Conservation (phyloP, 176 grass and related monocot species). For the maize (Zea mays) region DNA sequence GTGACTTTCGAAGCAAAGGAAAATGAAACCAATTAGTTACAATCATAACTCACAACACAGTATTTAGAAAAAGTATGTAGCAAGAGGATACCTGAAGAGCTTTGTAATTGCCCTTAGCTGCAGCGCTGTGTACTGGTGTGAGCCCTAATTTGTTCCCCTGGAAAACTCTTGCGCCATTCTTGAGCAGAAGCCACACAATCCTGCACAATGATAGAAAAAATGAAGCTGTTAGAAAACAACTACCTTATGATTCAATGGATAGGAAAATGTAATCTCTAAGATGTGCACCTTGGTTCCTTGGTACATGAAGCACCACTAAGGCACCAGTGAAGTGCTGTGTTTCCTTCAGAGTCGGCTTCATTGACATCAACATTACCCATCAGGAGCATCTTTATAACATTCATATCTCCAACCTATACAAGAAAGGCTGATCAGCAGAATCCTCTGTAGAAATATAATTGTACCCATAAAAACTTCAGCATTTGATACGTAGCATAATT, state of each 20-base stretch:
- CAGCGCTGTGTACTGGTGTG: constrained; percentile 54
- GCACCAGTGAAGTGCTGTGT: constrained; percentile 70
- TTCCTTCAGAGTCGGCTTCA: constrained; percentile 56
- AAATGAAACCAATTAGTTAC: constrained; percentile 32
- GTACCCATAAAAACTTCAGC: neutral
- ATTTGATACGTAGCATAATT: neutral
- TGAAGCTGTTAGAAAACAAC: neutral
- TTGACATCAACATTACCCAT: constrained; percentile 53
- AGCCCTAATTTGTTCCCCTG: constrained; percentile 63
- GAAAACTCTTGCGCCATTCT: constrained; percentile 61
- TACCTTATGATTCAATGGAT: neutral
- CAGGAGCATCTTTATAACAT: constrained; percentile 60
- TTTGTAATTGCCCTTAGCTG: constrained; percentile 64
- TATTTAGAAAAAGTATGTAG: constrained; percentile 17
- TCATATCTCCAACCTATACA: constrained; percentile 48
- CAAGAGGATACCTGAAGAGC: constrained; percentile 57
- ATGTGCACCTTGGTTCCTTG: constrained; percentile 51
- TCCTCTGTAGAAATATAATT: constrained; percentile 1
- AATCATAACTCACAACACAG: constrained; percentile 1
- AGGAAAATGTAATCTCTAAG: constrained; percentile 16
- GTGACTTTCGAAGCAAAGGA: constrained; percentile 48
- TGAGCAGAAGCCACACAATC: constrained; percentile 58
- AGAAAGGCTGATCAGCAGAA: neutral
- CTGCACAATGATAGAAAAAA: constrained; percentile 26
- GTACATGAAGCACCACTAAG: constrained; percentile 52